These are phyloP conservation scores for Ophiostoma novo-ulmi DNA, from an alignment of 2,329 filamentous ascomycete species.

Conservation along the genomic window DNA sequence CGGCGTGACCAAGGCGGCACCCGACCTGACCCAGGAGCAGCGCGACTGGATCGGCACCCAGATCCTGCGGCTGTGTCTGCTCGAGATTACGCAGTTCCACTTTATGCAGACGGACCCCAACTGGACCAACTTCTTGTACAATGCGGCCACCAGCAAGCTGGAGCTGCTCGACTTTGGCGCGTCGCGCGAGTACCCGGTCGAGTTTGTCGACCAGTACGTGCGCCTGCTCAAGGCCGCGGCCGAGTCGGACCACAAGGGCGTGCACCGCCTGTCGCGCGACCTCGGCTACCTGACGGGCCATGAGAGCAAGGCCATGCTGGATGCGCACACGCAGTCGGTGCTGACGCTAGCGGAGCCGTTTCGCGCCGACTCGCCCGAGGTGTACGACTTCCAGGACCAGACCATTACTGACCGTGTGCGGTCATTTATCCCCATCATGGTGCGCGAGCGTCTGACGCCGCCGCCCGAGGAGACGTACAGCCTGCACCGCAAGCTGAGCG, in stretches of 20 bases:
- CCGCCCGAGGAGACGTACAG: conserved; percentile 98
- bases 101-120: conserved; percentile 99
- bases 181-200: conserved; percentile 73
- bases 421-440: conserved; percentile 84
- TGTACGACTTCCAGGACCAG: conserved; percentile 91
- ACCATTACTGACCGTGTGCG: conserved; percentile 95
- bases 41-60: conserved; percentile 95
- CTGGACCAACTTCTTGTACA: conserved; percentile 98
- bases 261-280: conserved; percentile 64
- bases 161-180: conserved; percentile 96
- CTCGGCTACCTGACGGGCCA: conserved; percentile 90
- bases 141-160: conserved; percentile 63
- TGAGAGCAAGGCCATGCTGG: conserved; percentile 78
- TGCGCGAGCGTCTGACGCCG: conserved; percentile 78
- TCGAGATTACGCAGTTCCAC: conserved; percentile 87
- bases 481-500: conserved; percentile 88
- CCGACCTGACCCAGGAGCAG: conserved; percentile 71
- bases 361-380: conserved; percentile 63
- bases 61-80: conserved; percentile 82
- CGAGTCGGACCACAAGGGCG: conserved; percentile 57
- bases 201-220: conserved; percentile 77
- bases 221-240: conserved; percentile 75
- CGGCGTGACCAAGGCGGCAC: conserved; percentile 70
- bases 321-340: conserved; percentile 84
- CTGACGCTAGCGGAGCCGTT: conserved; percentile 92